These are phyloP conservation scores for Pseudogymnoascus sp. DNA, from an alignment of 2,329 filamentous ascomycete species.

Conservation along the genomic window DNA sequence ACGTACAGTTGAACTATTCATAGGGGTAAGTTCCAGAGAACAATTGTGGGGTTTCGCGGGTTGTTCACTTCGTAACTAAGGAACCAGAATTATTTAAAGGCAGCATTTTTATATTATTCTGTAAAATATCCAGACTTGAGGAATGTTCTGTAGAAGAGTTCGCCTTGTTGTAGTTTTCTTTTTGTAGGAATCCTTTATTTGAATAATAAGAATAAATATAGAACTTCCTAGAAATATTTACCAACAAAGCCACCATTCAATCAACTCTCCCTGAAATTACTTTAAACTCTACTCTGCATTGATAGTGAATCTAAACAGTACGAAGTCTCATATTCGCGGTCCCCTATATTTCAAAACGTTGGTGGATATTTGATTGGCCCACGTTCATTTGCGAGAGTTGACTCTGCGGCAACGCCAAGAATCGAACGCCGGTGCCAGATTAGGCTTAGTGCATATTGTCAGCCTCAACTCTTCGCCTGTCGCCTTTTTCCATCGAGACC, in stretches of 20 bases:
- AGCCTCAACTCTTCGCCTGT: constrained; percentile 20
- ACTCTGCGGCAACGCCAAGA: constrained; percentile 6
- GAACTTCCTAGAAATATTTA: not conserved
- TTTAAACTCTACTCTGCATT: not conserved
- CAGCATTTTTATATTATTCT: not conserved
- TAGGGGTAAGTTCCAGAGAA: not conserved
- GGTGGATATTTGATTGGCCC: constrained; percentile 6
- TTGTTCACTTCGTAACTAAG: not conserved
- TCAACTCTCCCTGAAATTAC: not conserved
- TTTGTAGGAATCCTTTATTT: not conserved
- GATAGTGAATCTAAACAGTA: not conserved
- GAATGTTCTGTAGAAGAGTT: not conserved
- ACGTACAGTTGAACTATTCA: not conserved
- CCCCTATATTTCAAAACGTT: not conserved
- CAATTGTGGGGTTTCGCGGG: not conserved
- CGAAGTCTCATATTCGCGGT: not conserved
- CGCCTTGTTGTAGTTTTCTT: not conserved
- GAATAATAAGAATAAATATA: not conserved
- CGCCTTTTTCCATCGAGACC: constrained; percentile 10
- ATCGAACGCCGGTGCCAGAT: constrained; percentile 19
- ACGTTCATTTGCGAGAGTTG: not conserved
- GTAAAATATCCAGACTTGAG: not conserved
- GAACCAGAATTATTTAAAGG: not conserved
- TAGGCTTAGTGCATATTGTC: constrained; percentile 33
- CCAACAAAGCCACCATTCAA: not conserved